Conservation (phyloP, 176 grass and related monocot genomes). For the Carex scoparia region DNA sequence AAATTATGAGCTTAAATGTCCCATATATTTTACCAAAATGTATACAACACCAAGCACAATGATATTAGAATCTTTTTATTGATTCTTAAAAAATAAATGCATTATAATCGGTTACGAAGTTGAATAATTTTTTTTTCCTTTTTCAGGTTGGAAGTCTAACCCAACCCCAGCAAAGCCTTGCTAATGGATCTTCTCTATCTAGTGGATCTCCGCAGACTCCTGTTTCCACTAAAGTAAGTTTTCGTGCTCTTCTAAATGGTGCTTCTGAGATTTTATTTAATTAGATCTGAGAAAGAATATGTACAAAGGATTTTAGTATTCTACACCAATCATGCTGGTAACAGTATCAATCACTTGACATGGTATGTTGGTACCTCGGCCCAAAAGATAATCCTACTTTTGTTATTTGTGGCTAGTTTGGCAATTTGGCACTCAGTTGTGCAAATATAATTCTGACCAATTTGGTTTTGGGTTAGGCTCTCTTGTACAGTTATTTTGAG, state of each 20-base stretch:
- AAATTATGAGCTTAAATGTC: too few relatives aligned
- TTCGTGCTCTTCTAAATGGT: neutral
- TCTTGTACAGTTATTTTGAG: conserved; percentile 5
- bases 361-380: conserved; percentile 7
- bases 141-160: conserved; percentile 41
- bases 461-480: neutral
- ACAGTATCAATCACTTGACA: neutral
- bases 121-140: neutral
- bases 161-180: conserved; percentile 26
- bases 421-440: neutral
- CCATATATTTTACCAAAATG: too few relatives aligned
- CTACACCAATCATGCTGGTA: neutral
- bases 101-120: neutral
- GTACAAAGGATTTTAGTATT: neutral
- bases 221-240: conserved; percentile 55
- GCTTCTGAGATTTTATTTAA: neutral
- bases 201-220: conserved; percentile 31
- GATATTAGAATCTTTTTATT: neutral
- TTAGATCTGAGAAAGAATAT: neutral
- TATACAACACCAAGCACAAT: too few relatives aligned
- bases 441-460: conserved; percentile 5
- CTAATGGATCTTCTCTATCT: conserved; percentile 25
- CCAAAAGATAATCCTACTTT: neutral
- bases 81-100: neutral
- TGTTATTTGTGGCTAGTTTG: neutral